Evolutionary conservation across 345 rosid species (phyloP).

Genomic region (Rhizophora apiculata): DNA sequence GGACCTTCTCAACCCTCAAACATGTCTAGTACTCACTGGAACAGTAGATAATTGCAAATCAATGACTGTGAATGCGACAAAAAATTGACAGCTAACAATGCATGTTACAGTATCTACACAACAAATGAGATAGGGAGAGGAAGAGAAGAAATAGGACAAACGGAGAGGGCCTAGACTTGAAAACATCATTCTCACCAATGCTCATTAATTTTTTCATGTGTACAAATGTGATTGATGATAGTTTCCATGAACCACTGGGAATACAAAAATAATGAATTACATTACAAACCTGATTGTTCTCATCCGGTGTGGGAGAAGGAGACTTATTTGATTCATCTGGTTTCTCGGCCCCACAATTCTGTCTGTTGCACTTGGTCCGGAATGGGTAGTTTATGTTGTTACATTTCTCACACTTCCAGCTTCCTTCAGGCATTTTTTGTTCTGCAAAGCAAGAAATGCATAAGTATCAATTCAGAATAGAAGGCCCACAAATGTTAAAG

Average conservation of each 20-base stretch:
- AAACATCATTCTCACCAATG: conserved; percentile 21
- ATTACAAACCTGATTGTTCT: conserved; percentile 84
- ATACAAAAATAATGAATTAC: conserved; percentile 33
- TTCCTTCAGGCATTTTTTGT: conserved; percentile 94
- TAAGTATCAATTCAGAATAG: conserved; percentile 22
- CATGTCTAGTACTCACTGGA: conserved; percentile 99
- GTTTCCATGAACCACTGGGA: conserved; percentile 25
- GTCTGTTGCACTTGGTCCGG: conserved; percentile 95
- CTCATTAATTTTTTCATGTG: conserved; percentile 21
- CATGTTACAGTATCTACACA: conserved; percentile 12
- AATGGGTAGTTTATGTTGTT: conserved; percentile 94
- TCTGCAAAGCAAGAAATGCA: conserved; percentile 43
- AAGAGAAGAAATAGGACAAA: background rate
- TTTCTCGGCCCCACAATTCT: conserved; percentile 96
- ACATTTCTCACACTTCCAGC: conserved; percentile 99
- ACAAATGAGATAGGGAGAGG: background rate
- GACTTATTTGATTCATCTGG: conserved; percentile 59
- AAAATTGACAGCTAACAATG: conserved; percentile 26
- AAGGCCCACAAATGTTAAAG: conserved; percentile 3
- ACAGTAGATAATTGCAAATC: conserved; percentile 81
- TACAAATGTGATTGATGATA: conserved; percentile 23
- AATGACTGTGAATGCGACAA: conserved; percentile 34
- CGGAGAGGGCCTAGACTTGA: background rate
- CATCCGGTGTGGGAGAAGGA: conserved; percentile 62
- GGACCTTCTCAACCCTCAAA: conserved; percentile 96